Evolutionary conservation across 768 basidiomycete genomes (phyloP), one percentile per base, ranked within the genome.

Genomic region (Chalciporus sphaerocephalus): DNA sequence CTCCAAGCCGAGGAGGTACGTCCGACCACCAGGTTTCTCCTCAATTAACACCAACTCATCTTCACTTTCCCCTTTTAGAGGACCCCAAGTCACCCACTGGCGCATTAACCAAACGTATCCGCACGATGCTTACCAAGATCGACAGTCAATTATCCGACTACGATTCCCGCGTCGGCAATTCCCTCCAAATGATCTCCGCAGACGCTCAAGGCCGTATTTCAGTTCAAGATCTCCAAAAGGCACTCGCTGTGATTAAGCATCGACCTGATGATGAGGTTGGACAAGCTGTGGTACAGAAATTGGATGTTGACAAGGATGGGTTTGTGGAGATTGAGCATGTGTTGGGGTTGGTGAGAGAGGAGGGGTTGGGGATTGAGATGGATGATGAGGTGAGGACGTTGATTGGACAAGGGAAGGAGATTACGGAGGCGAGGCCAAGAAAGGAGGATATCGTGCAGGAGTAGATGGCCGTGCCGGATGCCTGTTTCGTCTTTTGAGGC

Each of bases 301-400:
- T 98, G 58, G 96, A 99, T 62, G 87, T 91, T 9, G 95, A 98
- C 69, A 83, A 90, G 67, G 95, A 98, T 61, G 94, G 95, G 0
- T 95, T 83, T 60, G 93, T 97, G 20, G 91, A 94, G 62, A 76
- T 98, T 37, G 91, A 95, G 66, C 94, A 99, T 60, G 93, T 99
- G 27, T 67, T 95, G 46, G 90, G 87, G 11, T 69, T 95, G 52
- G 87, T 94, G 18, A 78, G 82, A 56, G 89, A 96, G 68, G 89
- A 92, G 54, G 91, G 91, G 40, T 46, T 36, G 85, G 89, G 91
- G 47, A 86, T 89, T 32, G 76, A 93, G 30, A 70, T 94, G 42
- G 92, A 92, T 56, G 91, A 91, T 54, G 85, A 86, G 47, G 91
- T 87, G 3, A 79, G 87, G 67, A 80, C 80, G 10, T 73, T 95